Percentiles rank a stretch among this genome's conserved stretches.
Evolutionary conservation across 1,284 basidiomycete genomes (phyloP).

Genomic region (Cutaneotrichosporon mucoides): DNA sequence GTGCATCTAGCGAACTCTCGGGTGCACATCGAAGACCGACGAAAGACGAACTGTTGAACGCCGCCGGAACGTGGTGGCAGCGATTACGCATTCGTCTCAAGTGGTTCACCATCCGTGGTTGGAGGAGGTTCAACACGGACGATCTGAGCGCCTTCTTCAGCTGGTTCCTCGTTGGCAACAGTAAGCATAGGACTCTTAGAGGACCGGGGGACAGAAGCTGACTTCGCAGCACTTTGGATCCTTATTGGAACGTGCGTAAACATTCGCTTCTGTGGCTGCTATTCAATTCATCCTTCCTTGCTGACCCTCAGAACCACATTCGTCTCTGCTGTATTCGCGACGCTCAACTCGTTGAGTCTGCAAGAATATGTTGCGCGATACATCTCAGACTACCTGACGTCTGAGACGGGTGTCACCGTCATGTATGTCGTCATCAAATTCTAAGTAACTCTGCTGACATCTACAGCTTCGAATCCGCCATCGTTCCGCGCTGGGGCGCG

Average conservation of each 20-base stretch:
- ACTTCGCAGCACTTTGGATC: constrained; percentile 60
- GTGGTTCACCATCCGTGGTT: constrained; percentile 96
- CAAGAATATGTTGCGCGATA: constrained; percentile 87
- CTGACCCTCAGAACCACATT: constrained; percentile 72
- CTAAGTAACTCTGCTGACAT: no score
- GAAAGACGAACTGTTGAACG: constrained; percentile 78
- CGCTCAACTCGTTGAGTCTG: constrained; percentile 80
- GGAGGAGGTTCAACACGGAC: constrained; percentile 92
- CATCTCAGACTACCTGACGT: constrained; percentile 89
- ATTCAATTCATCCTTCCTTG: no score
- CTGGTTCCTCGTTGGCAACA: constrained; percentile 91
- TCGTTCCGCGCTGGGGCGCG: constrained; percentile 96
- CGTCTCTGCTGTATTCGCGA: constrained; percentile 86
- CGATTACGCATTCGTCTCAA: constrained; percentile 88
- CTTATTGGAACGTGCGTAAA: constrained; percentile 80
- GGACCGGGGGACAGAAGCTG: not conserved
- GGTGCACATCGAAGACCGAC: constrained; percentile 69
- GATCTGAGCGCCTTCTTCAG: constrained; percentile 95
- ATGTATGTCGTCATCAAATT: constrained; percentile 51
- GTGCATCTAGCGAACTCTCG: constrained; percentile 25
- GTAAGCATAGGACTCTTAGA: constrained; percentile 25
- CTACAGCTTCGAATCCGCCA: constrained; percentile 80
- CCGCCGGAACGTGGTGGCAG: constrained; percentile 85
- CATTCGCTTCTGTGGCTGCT: no score
- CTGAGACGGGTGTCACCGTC: constrained; percentile 87